Evolutionary conservation across 345 rosid genomes (phyloP), one percentile per base, ranked within the genome.

Genomic region (Gossypium turneri): DNA sequence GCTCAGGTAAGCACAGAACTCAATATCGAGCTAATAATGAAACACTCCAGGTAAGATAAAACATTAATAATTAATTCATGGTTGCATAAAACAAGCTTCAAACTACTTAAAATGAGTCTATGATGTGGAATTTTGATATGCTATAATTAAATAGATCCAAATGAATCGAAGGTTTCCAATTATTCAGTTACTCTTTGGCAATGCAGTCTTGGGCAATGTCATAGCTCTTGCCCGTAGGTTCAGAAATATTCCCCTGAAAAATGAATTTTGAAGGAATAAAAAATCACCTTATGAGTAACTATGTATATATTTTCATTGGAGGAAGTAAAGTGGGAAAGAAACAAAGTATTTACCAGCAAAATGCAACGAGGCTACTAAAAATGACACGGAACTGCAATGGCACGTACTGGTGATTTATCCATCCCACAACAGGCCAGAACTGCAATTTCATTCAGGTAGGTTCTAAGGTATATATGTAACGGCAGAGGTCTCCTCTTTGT

Each of bases 381-480:
- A 94, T 88, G 77, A 94, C 98, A 3, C 97, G 96, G 24, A 87
- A 86, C 72, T 94, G 95, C 79, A 88, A 82, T 1, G 97, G 98
- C 75, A 94, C 86, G 55, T 84, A 90, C 81, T 86, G 97, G 81
- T 90, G 93, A 86, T 94, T 94, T 66, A 94, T 57, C 98, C 97
- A 92, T 24, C 98, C 95, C 63, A 89, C 93, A 11, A 90, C 86
- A 0, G 98, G 98, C 90, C 97, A 91, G 86, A 92, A 91, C 98
- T 94, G 88, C 81, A 78, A 73, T 71, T 73, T 45, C 59, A 62
- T 59, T 44, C 48, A 67, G 48, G 58, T 8, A 74, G 43, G 47
- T 65, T 69, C 20, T 38, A 70, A 66, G 61, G 6, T 12, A 11
- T 2, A 12, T 47, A 20, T 53, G 27, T 9, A 62, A 17, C 17